Evolutionary conservation across 1,284 basidiomycete species (phyloP).

Genomic region (Melampsora americana): DNA sequence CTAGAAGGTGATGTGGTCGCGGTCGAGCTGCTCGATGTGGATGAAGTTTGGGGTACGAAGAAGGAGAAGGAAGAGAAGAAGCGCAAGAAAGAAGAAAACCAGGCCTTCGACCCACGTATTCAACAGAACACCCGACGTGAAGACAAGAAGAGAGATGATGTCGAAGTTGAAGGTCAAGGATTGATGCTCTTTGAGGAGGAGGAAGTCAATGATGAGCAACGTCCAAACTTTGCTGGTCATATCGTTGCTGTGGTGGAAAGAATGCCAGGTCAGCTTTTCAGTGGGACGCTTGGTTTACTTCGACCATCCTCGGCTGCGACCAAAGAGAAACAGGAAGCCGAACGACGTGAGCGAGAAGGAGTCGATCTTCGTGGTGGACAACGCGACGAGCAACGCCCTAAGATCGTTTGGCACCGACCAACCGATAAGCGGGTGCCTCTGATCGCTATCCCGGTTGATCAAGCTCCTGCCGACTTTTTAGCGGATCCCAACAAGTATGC

Average conservation of each 20-base stretch:
- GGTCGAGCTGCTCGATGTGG: conserved; percentile 90
- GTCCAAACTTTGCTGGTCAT: conserved; percentile 85
- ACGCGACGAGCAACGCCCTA: conserved; percentile 77
- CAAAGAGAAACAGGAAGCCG: conserved; percentile 98
- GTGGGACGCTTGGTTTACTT: conserved; percentile 88
- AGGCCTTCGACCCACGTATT: conserved; percentile 75
- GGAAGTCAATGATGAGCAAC: conserved; percentile 92
- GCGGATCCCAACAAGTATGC: conserved; percentile 87
- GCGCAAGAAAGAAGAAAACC: conserved; percentile 97
- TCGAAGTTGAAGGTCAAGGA: conserved; percentile 98
- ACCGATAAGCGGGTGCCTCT: conserved; percentile 98
- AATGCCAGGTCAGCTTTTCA: conserved; percentile 97
- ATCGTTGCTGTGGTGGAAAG: conserved; percentile 97
- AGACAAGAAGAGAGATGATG: conserved; percentile 99
- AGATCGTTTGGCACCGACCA: conserved; percentile 99
- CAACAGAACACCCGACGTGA: conserved; percentile 70
- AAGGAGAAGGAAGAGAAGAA: conserved; percentile 99
- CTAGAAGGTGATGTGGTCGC: conserved; percentile 98
- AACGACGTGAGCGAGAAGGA: conserved; percentile 90
- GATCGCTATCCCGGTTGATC: conserved; percentile 94
- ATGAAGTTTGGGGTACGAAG: conserved; percentile 98
- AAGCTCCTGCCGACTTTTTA: conserved; percentile 93
- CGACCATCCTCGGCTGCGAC: conserved; percentile 96
- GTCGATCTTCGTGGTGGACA: conserved; percentile 71
- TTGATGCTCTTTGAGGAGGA: conserved; percentile 94